These are phyloP conservation scores for Neurospora sp. DNA, from an alignment of 2,329 filamentous ascomycete species.

Conservation along the genomic window DNA sequence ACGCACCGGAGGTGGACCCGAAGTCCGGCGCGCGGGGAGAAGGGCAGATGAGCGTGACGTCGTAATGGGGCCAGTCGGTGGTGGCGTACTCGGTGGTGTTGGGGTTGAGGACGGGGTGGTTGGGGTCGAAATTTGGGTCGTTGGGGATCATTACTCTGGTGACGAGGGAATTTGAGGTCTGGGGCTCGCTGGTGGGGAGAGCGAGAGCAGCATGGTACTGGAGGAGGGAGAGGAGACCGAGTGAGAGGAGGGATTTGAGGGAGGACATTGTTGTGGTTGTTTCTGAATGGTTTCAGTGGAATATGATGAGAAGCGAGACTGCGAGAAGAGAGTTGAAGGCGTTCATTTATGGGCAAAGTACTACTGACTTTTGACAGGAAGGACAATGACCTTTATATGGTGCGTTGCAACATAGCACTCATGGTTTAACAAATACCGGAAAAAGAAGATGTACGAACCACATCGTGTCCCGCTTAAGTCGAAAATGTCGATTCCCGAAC, in stretches of 20 bases:
- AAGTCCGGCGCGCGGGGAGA: background rate
- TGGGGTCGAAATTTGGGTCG: background rate
- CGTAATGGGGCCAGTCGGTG: background rate
- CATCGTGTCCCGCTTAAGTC: fast-evolving
- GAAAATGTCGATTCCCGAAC: background rate
- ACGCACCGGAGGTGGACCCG: background rate
- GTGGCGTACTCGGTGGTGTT: background rate
- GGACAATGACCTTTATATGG: background rate
- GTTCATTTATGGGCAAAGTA: no score
- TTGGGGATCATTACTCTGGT: background rate
- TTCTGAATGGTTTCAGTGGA: background rate
- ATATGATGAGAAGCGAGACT: background rate
- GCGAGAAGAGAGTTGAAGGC: background rate
- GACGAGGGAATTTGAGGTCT: background rate
- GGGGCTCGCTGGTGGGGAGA: background rate
- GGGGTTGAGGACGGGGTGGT: background rate
- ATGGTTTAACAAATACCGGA: background rate
- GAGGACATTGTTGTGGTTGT: background rate
- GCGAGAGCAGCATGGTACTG: background rate
- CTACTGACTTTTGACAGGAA: fast-evolving
- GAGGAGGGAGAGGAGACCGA: background rate
- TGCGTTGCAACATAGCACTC: background rate
- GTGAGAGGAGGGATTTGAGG: background rate
- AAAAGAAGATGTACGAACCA: background rate
- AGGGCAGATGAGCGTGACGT: background rate